These are phyloP conservation scores for Rhodotorula sp. DNA, from an alignment of 1,284 basidiomycete genomes.

Conservation along the genomic window DNA sequence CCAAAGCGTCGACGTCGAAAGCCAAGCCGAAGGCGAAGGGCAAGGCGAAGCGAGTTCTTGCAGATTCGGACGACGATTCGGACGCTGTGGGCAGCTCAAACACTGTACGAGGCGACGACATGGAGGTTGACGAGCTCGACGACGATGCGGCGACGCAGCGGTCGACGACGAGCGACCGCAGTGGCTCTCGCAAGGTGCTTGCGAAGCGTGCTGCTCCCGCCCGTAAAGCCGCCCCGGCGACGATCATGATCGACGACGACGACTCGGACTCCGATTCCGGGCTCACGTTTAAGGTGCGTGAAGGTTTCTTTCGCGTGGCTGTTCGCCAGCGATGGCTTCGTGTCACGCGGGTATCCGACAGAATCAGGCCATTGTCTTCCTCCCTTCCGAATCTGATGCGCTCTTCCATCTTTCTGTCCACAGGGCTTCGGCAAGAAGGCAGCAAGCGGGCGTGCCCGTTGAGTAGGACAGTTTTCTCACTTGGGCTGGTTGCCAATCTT, in stretches of 20 bases:
- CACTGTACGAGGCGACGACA: conserved; percentile 7
- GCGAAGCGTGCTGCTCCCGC: neutral
- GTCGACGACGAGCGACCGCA: neutral
- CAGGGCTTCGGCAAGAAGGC: conserved; percentile 30
- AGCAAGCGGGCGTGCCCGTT: neutral
- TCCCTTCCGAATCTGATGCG: neutral
- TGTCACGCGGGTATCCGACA: too few relatives aligned
- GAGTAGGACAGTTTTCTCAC: neutral
- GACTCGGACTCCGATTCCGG: conserved; percentile 33
- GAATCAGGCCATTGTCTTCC: neutral
- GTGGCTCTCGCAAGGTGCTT: neutral
- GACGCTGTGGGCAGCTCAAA: conserved; percentile 12
- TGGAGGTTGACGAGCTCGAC: conserved; percentile 18
- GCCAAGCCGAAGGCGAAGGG: conserved; percentile 3
- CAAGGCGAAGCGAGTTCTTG: conserved; percentile 28
- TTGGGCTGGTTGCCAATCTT: neutral
- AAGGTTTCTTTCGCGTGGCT: neutral
- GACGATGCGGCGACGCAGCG: neutral
- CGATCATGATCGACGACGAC: conserved; percentile 27
- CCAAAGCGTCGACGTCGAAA: neutral
- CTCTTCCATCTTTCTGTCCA: neutral
- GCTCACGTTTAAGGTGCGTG: conserved; percentile 31
- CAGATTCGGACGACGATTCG: conserved; percentile 24
- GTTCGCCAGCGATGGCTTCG: too few relatives aligned
- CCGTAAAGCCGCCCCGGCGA: conserved; percentile 10